Conservation (phyloP, 2,329 filamentous ascomycete species). For the Fusarium sororula region DNA sequence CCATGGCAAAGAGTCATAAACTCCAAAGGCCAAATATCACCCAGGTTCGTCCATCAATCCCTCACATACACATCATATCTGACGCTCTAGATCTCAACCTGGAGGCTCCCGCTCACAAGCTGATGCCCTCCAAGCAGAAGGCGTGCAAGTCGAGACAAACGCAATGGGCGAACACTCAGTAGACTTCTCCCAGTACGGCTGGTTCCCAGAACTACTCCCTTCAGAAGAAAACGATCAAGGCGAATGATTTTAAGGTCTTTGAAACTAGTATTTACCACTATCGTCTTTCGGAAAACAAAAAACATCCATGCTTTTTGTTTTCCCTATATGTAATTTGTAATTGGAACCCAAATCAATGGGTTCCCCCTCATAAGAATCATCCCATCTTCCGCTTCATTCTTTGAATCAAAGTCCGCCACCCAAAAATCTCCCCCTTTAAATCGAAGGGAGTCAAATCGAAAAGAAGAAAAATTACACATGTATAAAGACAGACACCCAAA, state of each 20-base stretch:
- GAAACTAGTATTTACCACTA: slow-evolving; percentile 45
- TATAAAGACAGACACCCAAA: slow-evolving; percentile 29
- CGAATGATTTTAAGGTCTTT: slow-evolving; percentile 16
- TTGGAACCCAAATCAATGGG: slow-evolving; percentile 27
- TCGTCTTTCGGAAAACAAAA: slow-evolving; percentile 22
- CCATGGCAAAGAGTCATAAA: slow-evolving; percentile 97
- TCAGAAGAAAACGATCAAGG: slow-evolving; percentile 49
- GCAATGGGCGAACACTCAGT: slow-evolving; percentile 63
- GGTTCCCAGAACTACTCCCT: slow-evolving; percentile 63
- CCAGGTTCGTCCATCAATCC: slow-evolving; percentile 63
- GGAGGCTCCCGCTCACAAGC: slow-evolving; percentile 61
- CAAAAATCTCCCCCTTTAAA: neutral
- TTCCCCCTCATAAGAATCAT: slow-evolving; percentile 39
- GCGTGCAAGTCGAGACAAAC: slow-evolving; percentile 59
- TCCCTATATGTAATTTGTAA: slow-evolving; percentile 41
- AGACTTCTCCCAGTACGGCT: slow-evolving; percentile 62
- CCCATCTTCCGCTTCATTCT: slow-evolving; percentile 42
- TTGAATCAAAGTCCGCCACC: slow-evolving; percentile 25
- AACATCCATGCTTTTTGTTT: neutral
- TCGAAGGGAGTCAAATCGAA: neutral
- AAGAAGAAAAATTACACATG: slow-evolving; percentile 29
- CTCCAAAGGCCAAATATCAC: slow-evolving; percentile 84
- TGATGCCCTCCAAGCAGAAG: slow-evolving; percentile 59
- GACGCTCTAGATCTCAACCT: slow-evolving; percentile 56
- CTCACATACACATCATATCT: neutral